Percentiles rank a stretch among this genome's conserved stretches.
Evolutionary conservation across 1,139 yeast species (phyloP).

Genomic region (Pichia inconspicua): DNA sequence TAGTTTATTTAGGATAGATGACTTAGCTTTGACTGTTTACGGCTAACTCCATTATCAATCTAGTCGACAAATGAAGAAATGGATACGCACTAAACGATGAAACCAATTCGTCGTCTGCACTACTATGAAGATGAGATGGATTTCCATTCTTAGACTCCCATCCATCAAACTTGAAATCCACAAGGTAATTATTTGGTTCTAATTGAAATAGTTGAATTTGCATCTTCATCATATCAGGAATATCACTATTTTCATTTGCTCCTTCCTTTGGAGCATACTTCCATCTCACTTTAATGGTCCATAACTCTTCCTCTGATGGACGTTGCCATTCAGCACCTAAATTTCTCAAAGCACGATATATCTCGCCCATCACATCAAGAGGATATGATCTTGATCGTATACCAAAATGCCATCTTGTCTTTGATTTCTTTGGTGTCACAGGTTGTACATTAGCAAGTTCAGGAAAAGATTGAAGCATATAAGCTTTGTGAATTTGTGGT

Average conservation of each 20-base stretch:
- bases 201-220: conserved; percentile 92
- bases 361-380: conserved; percentile 97
- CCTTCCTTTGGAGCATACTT: conserved; percentile 48
- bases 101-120: conserved; percentile 48
- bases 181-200: conserved; percentile 91
- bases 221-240: conserved; percentile 90
- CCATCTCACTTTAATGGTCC: conserved; percentile 98
- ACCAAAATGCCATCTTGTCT: conserved; percentile 98
- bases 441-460: conserved; percentile 60
- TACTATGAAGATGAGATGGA: conserved; percentile 14
- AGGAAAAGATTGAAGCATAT: conserved; percentile 55
- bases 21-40: conserved; percentile 57
- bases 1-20: not conserved
- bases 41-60: conserved; percentile 92
- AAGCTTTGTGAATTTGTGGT: conserved; percentile 91
- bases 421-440: conserved; percentile 72
- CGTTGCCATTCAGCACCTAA: conserved; percentile 97
- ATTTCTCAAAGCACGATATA: conserved; percentile 85
- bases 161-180: conserved; percentile 96
- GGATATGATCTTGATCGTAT: conserved; percentile 95
- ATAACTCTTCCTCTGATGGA: conserved; percentile 85
- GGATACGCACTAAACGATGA: conserved; percentile 91
- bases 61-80: conserved; percentile 83
- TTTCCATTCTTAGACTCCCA: conserved; percentile 49
- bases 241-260: conserved; percentile 13